Percentiles rank a stretch among this genome's conserved stretches.
Evolutionary conservation across 306 rosid species (phyloP).

Genomic region (Acmispon strigosus): DNA sequence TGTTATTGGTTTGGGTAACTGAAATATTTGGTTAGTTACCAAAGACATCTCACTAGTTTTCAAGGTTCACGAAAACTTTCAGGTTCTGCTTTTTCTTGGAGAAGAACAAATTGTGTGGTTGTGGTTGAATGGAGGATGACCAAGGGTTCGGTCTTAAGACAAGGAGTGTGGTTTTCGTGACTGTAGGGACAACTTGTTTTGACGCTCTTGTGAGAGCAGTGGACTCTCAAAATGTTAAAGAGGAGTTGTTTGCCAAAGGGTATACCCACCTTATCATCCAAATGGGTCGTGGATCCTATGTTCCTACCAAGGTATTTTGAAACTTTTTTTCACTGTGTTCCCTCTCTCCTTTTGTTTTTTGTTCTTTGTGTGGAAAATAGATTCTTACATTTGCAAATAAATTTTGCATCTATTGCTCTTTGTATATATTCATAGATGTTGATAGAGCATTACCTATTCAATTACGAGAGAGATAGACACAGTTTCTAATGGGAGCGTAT

Average conservation of each 20-base stretch:
- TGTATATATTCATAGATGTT: background rate
- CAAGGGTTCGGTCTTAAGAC: too few species aligned
- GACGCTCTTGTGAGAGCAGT: constrained; percentile 68
- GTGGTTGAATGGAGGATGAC: too few species aligned
- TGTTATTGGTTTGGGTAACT: too few species aligned
- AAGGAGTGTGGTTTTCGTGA: constrained; percentile 53
- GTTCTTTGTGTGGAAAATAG: background rate
- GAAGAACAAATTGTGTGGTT: too few species aligned
- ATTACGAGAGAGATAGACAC: background rate
- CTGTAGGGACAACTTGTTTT: constrained; percentile 79
- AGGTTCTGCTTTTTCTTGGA: too few species aligned
- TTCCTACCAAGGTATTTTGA: constrained; percentile 54
- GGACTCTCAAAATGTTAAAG: constrained; percentile 40
- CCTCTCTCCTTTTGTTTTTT: background rate
- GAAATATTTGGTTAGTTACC: too few species aligned
- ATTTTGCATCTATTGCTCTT: background rate
- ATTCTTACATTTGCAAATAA: background rate
- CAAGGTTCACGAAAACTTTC: too few species aligned
- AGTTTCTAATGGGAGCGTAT: background rate
- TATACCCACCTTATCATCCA: constrained; percentile 69
- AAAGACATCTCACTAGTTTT: too few species aligned
- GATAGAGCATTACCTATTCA: background rate
- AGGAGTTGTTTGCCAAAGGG: constrained; percentile 52
- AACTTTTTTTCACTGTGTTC: background rate
- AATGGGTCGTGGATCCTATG: constrained; percentile 73